Conservation (phyloP, 2,329 filamentous ascomycete genomes). For the Cadophora luteo-olivacea region DNA sequence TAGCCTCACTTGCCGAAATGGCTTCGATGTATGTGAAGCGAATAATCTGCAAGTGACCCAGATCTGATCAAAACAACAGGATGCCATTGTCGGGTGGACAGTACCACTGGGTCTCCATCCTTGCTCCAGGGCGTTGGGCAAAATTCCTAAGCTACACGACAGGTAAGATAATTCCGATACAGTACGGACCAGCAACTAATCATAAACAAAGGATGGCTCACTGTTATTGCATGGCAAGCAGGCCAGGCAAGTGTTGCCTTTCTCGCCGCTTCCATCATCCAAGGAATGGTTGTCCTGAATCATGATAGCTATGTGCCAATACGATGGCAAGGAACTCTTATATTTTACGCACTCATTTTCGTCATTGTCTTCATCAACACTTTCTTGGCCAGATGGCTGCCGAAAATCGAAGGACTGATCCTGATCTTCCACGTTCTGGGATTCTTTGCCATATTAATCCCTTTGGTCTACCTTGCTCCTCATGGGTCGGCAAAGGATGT, state of each 20-base stretch:
- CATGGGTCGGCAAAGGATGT: slow-evolving; percentile 46
- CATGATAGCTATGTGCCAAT: slow-evolving; percentile 46
- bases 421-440: slow-evolving; percentile 55
- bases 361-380: slow-evolving; percentile 54
- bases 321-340: slow-evolving; percentile 51
- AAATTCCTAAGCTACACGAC: slow-evolving; percentile 61
- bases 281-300: slow-evolving; percentile 49
- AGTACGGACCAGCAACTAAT: not conserved
- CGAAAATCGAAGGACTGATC: slow-evolving; percentile 57
- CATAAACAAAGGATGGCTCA: slow-evolving; percentile 53
- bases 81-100: slow-evolving; percentile 63
- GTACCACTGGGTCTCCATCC: slow-evolving; percentile 58
- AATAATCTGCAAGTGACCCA: slow-evolving; percentile 26
- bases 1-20: slow-evolving; percentile 35
- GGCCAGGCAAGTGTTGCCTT: slow-evolving; percentile 45
- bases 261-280: slow-evolving; percentile 55
- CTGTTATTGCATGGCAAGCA: slow-evolving; percentile 55
- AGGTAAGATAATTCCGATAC: slow-evolving; percentile 42
- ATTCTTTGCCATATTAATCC: slow-evolving; percentile 48
- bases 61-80: slow-evolving; percentile 30
- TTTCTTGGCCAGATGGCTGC: slow-evolving; percentile 51
- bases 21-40: slow-evolving; percentile 35
- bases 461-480: slow-evolving; percentile 45
- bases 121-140: slow-evolving; percentile 53
- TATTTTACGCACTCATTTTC: slow-evolving; percentile 50